Evolutionary conservation across 106 monocot genomes (phyloP).

Genomic region (Dendrobium nobile): DNA sequence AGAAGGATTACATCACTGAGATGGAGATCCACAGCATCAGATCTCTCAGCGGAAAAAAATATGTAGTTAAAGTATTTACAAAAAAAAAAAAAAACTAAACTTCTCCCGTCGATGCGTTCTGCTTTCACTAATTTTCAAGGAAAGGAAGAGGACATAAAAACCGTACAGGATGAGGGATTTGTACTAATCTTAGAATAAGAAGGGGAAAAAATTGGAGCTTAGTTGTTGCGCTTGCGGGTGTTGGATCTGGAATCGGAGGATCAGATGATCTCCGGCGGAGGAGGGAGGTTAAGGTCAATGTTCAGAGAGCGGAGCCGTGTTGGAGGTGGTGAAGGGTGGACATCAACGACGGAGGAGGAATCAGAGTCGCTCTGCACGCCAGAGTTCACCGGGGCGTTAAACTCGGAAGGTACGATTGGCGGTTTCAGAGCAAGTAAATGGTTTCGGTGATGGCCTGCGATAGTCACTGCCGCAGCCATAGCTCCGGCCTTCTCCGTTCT

Average conservation of each 20-base stretch:
- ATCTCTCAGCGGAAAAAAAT: slow-evolving; percentile 3
- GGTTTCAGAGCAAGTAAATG: not conserved
- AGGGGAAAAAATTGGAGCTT: not conserved
- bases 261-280: not conserved
- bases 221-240: not conserved
- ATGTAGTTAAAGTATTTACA: not conserved
- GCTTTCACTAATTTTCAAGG: not conserved
- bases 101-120: not conserved
- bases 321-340: not conserved
- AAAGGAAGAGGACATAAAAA: not conserved
- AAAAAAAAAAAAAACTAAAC: not conserved
- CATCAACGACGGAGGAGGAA: slow-evolving; percentile 20
- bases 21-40: not conserved
- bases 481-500: slow-evolving; percentile 17
- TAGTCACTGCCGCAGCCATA: slow-evolving; percentile 6
- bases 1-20: slow-evolving; percentile 4
- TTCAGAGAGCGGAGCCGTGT: not conserved
- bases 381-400: not conserved
- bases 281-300: slow-evolving; percentile 23
- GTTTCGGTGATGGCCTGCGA: not conserved
- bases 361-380: slow-evolving; percentile 27
- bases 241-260: not conserved
- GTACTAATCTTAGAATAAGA: not conserved
- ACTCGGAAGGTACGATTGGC: not conserved
- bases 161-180: not conserved